phyloP scores from a whole-genome alignment of 176 grass and related monocot species.

The Avena sativa region DNA sequence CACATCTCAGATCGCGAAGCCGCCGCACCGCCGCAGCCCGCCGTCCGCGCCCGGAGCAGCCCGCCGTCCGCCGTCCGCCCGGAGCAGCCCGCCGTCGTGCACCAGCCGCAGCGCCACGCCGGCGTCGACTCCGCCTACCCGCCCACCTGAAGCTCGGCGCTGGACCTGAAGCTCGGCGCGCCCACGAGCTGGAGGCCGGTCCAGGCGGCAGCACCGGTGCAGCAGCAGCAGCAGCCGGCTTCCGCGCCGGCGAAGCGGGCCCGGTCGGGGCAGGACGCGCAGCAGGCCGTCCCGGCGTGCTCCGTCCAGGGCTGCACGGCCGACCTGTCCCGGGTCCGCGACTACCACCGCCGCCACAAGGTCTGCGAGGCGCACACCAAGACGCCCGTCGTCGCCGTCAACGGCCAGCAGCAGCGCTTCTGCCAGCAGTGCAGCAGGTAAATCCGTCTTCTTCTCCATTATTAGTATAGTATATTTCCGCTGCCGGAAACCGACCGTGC shows the following conservation, averaged over 20 bases:
- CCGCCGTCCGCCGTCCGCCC: too few species aligned
- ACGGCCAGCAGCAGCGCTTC: constrained; percentile 88
- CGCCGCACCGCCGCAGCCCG: too few species aligned
- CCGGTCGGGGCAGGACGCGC: constrained; percentile 40
- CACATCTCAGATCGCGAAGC: too few species aligned
- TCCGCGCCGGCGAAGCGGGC: constrained; percentile 49
- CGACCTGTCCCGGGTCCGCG: constrained; percentile 83
- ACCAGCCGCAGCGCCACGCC: too few species aligned
- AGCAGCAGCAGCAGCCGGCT: background rate
- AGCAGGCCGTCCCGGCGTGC: constrained; percentile 57
- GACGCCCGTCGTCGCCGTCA: constrained; percentile 81
- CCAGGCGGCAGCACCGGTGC: background rate
- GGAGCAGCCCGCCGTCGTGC: too few species aligned
- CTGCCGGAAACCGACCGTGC: background rate
- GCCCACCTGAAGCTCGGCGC: background rate
- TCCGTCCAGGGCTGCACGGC: constrained; percentile 80
- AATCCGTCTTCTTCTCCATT: background rate
- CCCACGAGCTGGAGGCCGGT: constrained; percentile 54
- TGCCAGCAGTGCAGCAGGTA: constrained; percentile 87
- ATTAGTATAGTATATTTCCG: too few species aligned
- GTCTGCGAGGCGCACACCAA: constrained; percentile 98
- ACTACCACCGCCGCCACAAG: constrained; percentile 97
- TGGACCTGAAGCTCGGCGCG: constrained; percentile 54
- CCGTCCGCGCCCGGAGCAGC: too few species aligned
- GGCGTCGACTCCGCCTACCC: too few species aligned